Conservation (phyloP, 1,284 basidiomycete genomes). For the Vanrija sp. region DNA sequence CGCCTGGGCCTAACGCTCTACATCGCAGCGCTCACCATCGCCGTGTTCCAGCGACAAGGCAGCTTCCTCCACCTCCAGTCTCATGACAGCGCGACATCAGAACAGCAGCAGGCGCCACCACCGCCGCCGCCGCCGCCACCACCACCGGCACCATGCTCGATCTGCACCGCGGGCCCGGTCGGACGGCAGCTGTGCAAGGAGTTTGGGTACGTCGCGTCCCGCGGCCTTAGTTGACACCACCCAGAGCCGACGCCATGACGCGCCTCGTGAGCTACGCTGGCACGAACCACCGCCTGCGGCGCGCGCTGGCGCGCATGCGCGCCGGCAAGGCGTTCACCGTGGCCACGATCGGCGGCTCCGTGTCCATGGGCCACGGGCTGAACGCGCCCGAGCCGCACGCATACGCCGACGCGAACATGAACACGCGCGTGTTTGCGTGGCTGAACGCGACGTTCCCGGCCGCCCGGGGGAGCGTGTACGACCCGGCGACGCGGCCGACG, state of each 20-base stretch:
- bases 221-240: neutral
- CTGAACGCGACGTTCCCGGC: slow-evolving; percentile 36
- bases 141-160: neutral
- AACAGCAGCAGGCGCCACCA: too few species aligned
- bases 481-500: neutral
- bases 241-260: neutral
- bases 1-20: too few species aligned
- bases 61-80: too few species aligned
- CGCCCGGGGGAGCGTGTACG: neutral
- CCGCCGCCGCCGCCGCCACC: neutral
- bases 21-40: too few species aligned
- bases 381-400: slow-evolving; percentile 4
- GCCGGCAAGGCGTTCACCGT: slow-evolving; percentile 24
- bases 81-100: neutral
- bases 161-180: slow-evolving; percentile 5
- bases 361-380: slow-evolving; percentile 36
- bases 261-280: slow-evolving; percentile 11
- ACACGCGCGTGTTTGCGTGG: slow-evolving; percentile 37
- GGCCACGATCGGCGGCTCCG: slow-evolving; percentile 29
- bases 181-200: slow-evolving; percentile 1
- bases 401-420: slow-evolving; percentile 29
- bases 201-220: neutral
- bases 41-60: too few species aligned
- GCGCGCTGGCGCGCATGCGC: slow-evolving; percentile 23
- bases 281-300: slow-evolving; percentile 23